Evolutionary conservation across 495 filamentous ascomycete genomes (phyloP).

Genomic region (Aspergillus ostianus): DNA sequence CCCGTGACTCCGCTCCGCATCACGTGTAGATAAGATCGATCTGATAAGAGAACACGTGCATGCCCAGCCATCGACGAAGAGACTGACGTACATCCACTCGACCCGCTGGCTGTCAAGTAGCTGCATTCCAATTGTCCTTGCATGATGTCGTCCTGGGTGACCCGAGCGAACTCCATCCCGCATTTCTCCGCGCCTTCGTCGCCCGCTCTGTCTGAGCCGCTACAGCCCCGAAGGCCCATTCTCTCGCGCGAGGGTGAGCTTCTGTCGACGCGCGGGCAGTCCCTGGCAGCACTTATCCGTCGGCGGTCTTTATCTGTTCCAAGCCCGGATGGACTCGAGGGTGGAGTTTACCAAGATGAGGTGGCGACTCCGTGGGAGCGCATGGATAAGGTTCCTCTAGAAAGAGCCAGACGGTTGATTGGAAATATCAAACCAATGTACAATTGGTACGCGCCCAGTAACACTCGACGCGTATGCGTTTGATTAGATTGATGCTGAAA

Average conservation of each 20-base stretch:
- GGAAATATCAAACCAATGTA: conserved; percentile 36
- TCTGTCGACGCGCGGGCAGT: conserved; percentile 38
- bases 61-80: neutral
- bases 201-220: conserved; percentile 15
- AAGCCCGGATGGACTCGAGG: conserved; percentile 24
- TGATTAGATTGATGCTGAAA: neutral
- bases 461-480: neutral
- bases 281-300: conserved; percentile 25
- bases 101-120: too few relatives aligned
- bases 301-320: conserved; percentile 29
- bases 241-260: conserved; percentile 34
- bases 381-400: conserved; percentile 10
- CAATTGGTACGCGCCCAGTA: conserved; percentile 30
- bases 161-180: conserved; percentile 11
- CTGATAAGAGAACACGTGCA: neutral
- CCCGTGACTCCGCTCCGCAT: neutral
- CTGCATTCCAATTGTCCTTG: neutral
- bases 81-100: neutral
- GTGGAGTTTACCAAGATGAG: conserved; percentile 14
- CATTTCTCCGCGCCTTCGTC: conserved; percentile 16
- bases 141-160: conserved; percentile 7
- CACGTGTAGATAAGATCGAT: conserved; percentile 9
- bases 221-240: conserved; percentile 32
- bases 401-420: conserved; percentile 27
- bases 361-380: conserved; percentile 21